Evolutionary conservation across 2,329 filamentous ascomycete species (phyloP), one percentile per base, ranked within the genome.

Genomic region (Madurella mycetomatis): DNA sequence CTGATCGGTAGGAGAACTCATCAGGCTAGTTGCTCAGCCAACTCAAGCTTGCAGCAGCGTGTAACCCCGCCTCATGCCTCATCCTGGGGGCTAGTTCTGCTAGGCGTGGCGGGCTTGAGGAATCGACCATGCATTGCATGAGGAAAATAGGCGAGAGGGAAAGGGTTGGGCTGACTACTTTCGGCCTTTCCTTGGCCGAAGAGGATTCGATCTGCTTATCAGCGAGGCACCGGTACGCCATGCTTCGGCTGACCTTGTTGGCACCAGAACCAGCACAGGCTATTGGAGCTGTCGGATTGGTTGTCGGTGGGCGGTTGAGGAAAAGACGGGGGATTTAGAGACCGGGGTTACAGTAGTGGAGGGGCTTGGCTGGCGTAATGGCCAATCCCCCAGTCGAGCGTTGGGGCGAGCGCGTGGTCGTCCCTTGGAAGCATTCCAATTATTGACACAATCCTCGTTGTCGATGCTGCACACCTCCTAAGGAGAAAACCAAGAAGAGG

Each of bases 31-130:
- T 43, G 18, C 41, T 43, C 41, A 12, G 19, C 41, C 12, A 43
- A n/a, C 41, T 37, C 18, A 25, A 18, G 18, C 41, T 19, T 43
- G 40, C 31, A 37, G 42, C 47, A 17, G 47, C 18, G 8, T 47
- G 42, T 47, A 42, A 25, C 41, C 52, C 47, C 49, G 47, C 31
- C 30, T 30, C 34, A 39, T 47, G 47, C 46, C 52, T 50, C 52
- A 54, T 54, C 41, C 12, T 39, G 34, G 34, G 15, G 12, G n/a
- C 8, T 39, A 25, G 37, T 9, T 15, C 11, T 37, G 34, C 34
- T 11, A 2, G 7, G 25, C 7, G 25, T 25, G 7, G 25, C 25
- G 25, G 25, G 25, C 7, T 25, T 7, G 25, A 25, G 25, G 25
- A 25, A 25, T 25, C 25, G 25, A 7, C 25, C 25, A 7, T 7